These are phyloP conservation scores for Fusarium ramigenum DNA, from an alignment of 2,329 filamentous ascomycete genomes.

Conservation along the genomic window DNA sequence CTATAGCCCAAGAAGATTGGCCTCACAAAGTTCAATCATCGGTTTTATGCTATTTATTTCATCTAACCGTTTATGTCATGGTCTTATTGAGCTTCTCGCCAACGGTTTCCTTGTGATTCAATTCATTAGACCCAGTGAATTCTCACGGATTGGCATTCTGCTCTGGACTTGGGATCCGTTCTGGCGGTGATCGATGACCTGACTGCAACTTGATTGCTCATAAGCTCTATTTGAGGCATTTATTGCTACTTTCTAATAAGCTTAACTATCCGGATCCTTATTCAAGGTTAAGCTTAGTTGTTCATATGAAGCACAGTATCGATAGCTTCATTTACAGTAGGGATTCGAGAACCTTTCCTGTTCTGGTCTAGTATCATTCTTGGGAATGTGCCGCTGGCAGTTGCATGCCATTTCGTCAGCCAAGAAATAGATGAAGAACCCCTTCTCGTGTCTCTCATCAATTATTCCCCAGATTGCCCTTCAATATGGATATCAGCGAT, in stretches of 20 bases:
- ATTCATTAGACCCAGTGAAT: neutral
- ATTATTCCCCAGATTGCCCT: accelerated
- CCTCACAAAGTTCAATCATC: too few relatives aligned
- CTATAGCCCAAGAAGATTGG: neutral
- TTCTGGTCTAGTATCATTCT: neutral
- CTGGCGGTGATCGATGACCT: accelerated
- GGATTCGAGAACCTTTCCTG: neutral
- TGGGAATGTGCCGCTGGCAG: neutral
- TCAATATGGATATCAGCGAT: neutral
- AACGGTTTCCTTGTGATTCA: neutral
- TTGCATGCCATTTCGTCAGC: neutral
- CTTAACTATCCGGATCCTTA: neutral
- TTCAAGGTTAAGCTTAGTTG: too few relatives aligned
- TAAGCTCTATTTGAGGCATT: too few relatives aligned
- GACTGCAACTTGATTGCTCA: accelerated
- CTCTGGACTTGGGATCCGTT: neutral
- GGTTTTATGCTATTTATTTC: too few relatives aligned
- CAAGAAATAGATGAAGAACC: neutral
- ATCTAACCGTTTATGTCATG: too few relatives aligned
- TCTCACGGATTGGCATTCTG: too few relatives aligned
- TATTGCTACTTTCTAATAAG: neutral
- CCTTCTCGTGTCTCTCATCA: too few relatives aligned
- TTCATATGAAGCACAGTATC: too few relatives aligned
- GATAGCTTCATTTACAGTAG: neutral
- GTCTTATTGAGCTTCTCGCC: neutral